phyloP scores from a whole-genome alignment of 495 filamentous ascomycete species.

The Amniculicola lignicola region DNA sequence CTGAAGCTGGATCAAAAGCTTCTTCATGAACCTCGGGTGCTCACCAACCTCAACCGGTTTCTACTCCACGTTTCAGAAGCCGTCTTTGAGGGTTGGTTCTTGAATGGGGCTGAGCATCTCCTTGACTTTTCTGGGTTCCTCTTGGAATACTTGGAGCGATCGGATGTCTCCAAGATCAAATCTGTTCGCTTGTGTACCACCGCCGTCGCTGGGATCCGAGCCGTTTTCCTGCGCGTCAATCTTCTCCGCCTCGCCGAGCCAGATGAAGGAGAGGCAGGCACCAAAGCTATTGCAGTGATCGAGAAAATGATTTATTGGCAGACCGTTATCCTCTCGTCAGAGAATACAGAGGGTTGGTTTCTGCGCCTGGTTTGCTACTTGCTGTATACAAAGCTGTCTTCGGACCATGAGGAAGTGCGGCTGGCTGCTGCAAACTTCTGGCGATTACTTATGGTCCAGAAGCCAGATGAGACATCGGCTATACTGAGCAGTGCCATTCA shows the following conservation, averaged over 20 bases:
- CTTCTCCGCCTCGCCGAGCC: slow-evolving; percentile 81
- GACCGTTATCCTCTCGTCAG: slow-evolving; percentile 73
- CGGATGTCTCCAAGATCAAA: slow-evolving; percentile 76
- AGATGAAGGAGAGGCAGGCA: slow-evolving; percentile 58
- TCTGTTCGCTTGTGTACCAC: slow-evolving; percentile 84
- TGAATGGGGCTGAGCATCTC: slow-evolving; percentile 74
- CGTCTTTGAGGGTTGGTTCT: slow-evolving; percentile 93
- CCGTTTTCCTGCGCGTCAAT: slow-evolving; percentile 69
- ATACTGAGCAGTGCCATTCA: slow-evolving; percentile 67
- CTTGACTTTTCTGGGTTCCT: slow-evolving; percentile 85
- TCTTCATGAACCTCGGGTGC: slow-evolving; percentile 74
- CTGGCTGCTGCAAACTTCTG: slow-evolving; percentile 77
- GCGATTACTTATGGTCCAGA: slow-evolving; percentile 89
- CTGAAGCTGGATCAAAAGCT: slow-evolving; percentile 67
- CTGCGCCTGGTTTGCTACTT: slow-evolving; percentile 84
- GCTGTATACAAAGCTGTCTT: slow-evolving; percentile 78
- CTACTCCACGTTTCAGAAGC: slow-evolving; percentile 78
- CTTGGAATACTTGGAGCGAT: slow-evolving; percentile 82
- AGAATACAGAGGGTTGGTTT: slow-evolving; percentile 70
- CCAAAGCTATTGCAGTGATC: slow-evolving; percentile 64
- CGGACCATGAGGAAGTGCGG: slow-evolving; percentile 60
- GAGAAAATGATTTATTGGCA: slow-evolving; percentile 93
- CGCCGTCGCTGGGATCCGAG: slow-evolving; percentile 67
- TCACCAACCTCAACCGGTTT: slow-evolving; percentile 82
- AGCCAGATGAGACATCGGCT: slow-evolving; percentile 73